Evolutionary conservation across 2,329 filamentous ascomycete genomes (phyloP), one percentile per base, ranked within the genome.

Genomic region (Tolypocladium guangdongense): DNA sequence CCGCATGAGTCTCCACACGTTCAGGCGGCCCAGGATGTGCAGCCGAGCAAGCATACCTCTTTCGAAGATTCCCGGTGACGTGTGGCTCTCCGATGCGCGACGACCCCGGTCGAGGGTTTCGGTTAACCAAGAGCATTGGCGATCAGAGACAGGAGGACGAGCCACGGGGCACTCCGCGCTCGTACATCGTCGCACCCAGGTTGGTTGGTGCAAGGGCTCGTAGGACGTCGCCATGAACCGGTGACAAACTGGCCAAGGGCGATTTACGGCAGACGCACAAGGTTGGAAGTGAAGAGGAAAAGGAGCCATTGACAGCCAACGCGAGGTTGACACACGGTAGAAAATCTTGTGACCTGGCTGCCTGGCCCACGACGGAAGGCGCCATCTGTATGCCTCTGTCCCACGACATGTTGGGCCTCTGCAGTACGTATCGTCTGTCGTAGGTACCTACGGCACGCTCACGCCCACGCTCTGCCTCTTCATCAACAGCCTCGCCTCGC

Each of bases 11-110:
- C 50, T 51, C 55, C 55, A 51, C 55, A 52, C 16, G 55, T 52
- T 56, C 55, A 54, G 55, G 55, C 43, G 50, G 50, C 27, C 55
- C 35, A 49, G 52, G 52, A 36, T 55, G 20, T 24, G 33, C 16
- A 30, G 16, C 6, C 43, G 24, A n/a, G 18, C 32, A 11, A 52
- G 33, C 50, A 35, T 39, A 10, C 24, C 27, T 32, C 33, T 50
- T 33, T 22, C 36, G 30, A 41, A 27, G 38, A 43, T 43, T 36
- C 22, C 6, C 27, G 24, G 39, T 46, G 39, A 46, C 20, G 32
- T 37, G 33, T 47, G n/a, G 18, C 12, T 43, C 35, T 11, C 3
- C 14, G 18, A 48, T 33, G 45, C 7, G 45, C 8, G 10, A 47
- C 30, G 47, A 27, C 22, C 47, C 20, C 14, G 7, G 47, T n/a